These are phyloP conservation scores for Cynara cardunculus DNA, from an alignment of 129 eudicot genomes.

Conservation along the genomic window DNA sequence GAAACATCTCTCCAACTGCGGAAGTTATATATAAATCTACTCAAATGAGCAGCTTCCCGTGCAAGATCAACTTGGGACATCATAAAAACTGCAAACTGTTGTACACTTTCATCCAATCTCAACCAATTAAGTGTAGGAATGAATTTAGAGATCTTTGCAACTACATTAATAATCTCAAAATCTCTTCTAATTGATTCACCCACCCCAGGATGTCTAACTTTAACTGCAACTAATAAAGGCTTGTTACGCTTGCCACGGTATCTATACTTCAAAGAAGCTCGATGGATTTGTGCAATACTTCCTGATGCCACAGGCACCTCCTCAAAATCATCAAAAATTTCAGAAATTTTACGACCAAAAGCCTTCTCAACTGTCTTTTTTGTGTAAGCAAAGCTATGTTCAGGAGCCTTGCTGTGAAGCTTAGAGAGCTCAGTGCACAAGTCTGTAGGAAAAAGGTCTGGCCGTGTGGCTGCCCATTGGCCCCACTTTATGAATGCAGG, in stretches of 20 bases:
- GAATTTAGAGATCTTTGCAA: constrained; percentile 58
- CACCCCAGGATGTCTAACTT: constrained; percentile 93
- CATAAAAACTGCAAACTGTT: constrained; percentile 93
- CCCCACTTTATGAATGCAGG: constrained; percentile 98
- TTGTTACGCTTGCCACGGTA: constrained; percentile 56
- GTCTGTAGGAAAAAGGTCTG: constrained; percentile 79
- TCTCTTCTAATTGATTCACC: constrained; percentile 79
- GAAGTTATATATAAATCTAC: constrained; percentile 83
- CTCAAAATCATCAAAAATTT: constrained; percentile 82
- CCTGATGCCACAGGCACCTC: constrained; percentile 88
- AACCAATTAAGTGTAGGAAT: constrained; percentile 89
- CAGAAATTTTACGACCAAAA: constrained; percentile 81
- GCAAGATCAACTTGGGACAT: constrained; percentile 99
- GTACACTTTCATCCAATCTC: constrained; percentile 90
- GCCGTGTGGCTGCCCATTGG: constrained; percentile 96
- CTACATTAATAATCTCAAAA: constrained; percentile 72
- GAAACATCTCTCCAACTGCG: constrained; percentile 91
- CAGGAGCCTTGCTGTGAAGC: constrained; percentile 90
- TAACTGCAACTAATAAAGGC: constrained; percentile 83
- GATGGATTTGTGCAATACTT: constrained; percentile 90
- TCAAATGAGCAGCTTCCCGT: constrained; percentile 93
- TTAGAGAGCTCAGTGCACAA: constrained; percentile 73
- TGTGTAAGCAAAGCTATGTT: constrained; percentile 83
- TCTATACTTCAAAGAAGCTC: constrained; percentile 64
- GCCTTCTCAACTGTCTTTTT: constrained; percentile 71